phyloP scores from a whole-genome alignment of 164 flowering plant species.

The Chimonanthus praecox region DNA sequence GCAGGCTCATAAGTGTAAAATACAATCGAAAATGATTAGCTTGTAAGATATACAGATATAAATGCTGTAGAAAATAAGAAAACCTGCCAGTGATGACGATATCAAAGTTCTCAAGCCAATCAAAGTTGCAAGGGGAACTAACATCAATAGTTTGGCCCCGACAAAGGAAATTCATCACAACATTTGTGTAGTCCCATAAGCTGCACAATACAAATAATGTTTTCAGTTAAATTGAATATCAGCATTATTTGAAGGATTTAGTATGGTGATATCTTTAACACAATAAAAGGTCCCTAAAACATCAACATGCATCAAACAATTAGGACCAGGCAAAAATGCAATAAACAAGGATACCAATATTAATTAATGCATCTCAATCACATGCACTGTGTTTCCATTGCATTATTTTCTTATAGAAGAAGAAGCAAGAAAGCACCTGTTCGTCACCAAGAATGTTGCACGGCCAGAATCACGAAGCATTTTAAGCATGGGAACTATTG shows the following conservation, averaged over 20 bases:
- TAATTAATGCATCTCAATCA: background rate
- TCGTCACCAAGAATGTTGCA: constrained; percentile 86
- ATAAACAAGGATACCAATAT: background rate
- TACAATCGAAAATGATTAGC: no score
- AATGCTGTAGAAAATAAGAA: constrained; percentile 14
- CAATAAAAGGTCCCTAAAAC: no score
- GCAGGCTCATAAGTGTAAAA: no score
- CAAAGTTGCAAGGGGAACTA: constrained; percentile 37
- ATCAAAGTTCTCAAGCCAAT: constrained; percentile 91
- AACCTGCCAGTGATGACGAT: constrained; percentile 99
- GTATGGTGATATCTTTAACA: no score
- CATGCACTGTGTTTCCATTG: background rate
- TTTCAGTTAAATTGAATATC: background rate
- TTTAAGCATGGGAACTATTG: constrained; percentile 85
- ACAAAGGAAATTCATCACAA: constrained; percentile 95
- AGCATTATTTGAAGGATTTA: background rate
- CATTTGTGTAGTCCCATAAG: constrained; percentile 94
- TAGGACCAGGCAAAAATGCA: background rate
- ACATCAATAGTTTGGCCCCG: constrained; percentile 30
- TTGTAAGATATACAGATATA: background rate
- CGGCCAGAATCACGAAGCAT: constrained; percentile 93
- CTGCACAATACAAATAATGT: constrained; percentile 40
- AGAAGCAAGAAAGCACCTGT: constrained; percentile 47
- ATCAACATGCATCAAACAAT: background rate
- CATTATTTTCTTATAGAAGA: background rate